Conservation (phyloP, 192 early-diverging fungal genomes). For the Linnemannia zychae region DNA sequence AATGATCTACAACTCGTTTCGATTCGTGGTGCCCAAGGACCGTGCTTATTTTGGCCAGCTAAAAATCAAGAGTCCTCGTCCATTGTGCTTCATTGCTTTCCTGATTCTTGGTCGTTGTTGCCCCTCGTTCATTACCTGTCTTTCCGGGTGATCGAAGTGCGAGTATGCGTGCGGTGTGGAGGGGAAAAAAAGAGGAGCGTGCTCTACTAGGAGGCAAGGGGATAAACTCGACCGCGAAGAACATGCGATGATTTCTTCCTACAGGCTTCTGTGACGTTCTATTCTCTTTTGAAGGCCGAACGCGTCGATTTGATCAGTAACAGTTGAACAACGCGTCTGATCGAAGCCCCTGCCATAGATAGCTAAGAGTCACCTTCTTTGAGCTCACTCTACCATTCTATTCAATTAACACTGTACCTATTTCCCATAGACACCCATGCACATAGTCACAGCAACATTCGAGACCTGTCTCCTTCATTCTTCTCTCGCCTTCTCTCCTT, state of each 20-base stretch:
- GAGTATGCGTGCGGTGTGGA: not conserved
- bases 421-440: no score
- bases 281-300: no score
- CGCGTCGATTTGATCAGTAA: not conserved
- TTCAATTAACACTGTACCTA: no score
- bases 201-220: not conserved
- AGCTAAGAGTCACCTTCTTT: no score
- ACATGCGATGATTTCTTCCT: not conserved
- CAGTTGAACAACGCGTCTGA: no score
- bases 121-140: not conserved
- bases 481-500: not conserved
- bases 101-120: not conserved
- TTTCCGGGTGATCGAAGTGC: not conserved
- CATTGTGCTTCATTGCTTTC: not conserved
- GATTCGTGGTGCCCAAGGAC: not conserved
- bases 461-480: not conserved
- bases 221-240: constrained; percentile 1
- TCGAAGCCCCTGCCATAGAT: no score
- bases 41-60: not conserved
- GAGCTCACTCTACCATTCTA: no score
- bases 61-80: not conserved
- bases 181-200: not conserved
- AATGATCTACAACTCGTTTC: not conserved
- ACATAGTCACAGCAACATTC: no score
- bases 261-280: not conserved